Evolutionary conservation across 352 stramenopile species (phyloP), one percentile per base, ranked within the genome.

Genomic region (Globisporangium megalacanthum): DNA sequence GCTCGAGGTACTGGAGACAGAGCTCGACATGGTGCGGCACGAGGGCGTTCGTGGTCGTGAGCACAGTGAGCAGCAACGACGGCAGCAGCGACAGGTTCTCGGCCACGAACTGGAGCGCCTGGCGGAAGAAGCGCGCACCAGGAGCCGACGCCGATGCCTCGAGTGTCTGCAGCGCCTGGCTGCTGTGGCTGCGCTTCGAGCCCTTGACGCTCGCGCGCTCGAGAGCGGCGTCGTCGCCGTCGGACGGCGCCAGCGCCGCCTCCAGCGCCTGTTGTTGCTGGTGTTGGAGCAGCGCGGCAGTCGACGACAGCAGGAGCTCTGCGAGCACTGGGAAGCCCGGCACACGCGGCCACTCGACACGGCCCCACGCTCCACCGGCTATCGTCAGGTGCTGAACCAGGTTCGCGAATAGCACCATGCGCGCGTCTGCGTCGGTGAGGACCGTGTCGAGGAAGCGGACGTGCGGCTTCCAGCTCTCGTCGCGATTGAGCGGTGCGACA

Each of bases 11-110:
- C 54, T 86, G 62, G 22, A 92, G 54, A 46, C 77, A 89, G 37
- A 89, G 45, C 60, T 58, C 70, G n/a, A 92, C 82, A 58, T 92
- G 76, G 58, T 89, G 76, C 39, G 82, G 72, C 22, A 86, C 52
- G 62, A 83, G 68, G 61, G 80, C 83, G 64, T 89, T 92, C 37
- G 82, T 89, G 52, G 66, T 73, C 31, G 67, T 66, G 15, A 92
- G 54, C 46, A 92, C 73, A 1, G 64, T 62, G 66, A 89, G 74
- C 46, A 89, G 49, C 61, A 77, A 82, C 22, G 86, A 70, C 50
- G 83, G 69, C 33, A 89, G 69, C 53, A 86, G 72, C 3, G 54
- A 58, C 10, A 60, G 62, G 55, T 85, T 76, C 39, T 73, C 69
- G 36, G 66, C 61, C 58, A 88, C 71, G 72, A 91, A 70, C 6